Evolutionary conservation across 495 filamentous ascomycete species (phyloP).

Genomic region (Penicillium cataractarum): DNA sequence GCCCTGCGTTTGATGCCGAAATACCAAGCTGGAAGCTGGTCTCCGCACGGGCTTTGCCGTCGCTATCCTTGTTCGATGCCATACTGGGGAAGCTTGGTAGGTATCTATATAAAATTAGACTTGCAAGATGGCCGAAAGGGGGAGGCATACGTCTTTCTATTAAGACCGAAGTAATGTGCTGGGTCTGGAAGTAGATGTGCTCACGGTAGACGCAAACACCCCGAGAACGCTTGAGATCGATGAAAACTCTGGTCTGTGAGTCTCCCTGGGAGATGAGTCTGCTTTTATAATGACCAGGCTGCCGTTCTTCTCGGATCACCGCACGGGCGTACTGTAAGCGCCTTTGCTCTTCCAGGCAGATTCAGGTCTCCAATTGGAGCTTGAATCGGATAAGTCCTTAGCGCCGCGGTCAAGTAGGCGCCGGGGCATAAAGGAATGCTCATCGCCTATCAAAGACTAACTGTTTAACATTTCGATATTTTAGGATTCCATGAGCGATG

Average conservation of each 20-base stretch:
- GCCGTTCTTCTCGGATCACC: neutral
- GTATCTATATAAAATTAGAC: neutral
- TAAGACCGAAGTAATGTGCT: neutral
- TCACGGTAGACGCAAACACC: neutral
- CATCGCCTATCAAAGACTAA: no score
- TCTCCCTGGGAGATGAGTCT: neutral
- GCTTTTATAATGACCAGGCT: neutral
- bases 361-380: no score
- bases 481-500: no score
- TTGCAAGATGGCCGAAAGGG: neutral
- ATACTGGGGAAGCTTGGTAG: neutral
- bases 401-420: no score
- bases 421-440: no score
- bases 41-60: neutral
- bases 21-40: neutral
- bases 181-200: neutral
- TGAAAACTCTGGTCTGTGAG: neutral
- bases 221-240: neutral
- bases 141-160: neutral
- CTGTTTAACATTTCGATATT: no score
- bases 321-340: neutral
- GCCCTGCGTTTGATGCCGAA: neutral
- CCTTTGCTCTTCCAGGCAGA: no score
- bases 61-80: neutral
- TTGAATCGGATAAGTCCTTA: no score